Evolutionary conservation across 805 yeast genomes (phyloP), one percentile per base, ranked within the genome.

Genomic region (Candida loeiensis): DNA sequence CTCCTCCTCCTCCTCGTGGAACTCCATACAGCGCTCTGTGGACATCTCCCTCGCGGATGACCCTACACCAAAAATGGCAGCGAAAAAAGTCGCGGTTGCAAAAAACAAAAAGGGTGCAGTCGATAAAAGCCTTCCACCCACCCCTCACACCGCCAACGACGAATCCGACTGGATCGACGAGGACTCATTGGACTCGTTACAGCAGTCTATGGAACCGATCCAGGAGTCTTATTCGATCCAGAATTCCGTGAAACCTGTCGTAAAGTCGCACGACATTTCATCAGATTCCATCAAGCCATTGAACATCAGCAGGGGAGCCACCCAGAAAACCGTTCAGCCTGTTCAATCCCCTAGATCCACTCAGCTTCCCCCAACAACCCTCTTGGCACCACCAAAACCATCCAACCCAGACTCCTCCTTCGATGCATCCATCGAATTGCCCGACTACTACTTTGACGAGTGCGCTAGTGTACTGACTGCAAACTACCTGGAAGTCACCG

Each of bases 21-120:
- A 55, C 28, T 59, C 66, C 1, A 38, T 61, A 9, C 66, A 61
- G 41, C 50, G 54, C 22, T 56, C 60, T 6, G 41, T 53, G 25
- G 61, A 58, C 18, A 44, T 51, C 15, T 44, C 34, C 4, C 24
- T 41, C 6, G 40, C 40, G 6, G 44, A 32, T 9, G 33, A 30
- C n/a, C 19, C 16, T 4, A 30, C 11, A 8, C 17, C 15, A 3
- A 11, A 15, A 14, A 27, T n/a, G 14, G 34, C 33, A 18, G 26
- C 29, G 16, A 24, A 35, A 22, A 31, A 21, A 14, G 21, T 18
- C 7, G 18, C 13, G n/a, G 31, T 13, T 11, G 16, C 17, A 11
- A 27, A 13, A 5, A 5, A 13, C 17, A 11, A 27, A 27, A 27
- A 14, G n/a, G 34, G 33, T 20, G 20, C 22, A 12, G 22, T 27